Base-by-base conservation (phyloP, 345 rosid species). In the Populus ilicifolia region DNA sequence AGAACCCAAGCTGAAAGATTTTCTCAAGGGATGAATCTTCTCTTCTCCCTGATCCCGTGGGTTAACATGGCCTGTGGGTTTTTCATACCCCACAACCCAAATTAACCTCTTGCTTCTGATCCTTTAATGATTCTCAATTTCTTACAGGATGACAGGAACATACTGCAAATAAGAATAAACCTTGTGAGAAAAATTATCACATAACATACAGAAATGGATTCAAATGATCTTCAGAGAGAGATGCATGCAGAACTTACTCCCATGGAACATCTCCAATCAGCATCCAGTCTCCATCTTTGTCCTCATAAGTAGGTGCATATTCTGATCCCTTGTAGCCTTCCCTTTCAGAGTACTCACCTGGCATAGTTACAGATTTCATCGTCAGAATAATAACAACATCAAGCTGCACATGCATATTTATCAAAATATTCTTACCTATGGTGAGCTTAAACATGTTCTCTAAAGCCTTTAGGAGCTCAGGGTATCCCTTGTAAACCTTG, bases 51-150 rank as follows among this genome's bases (percentile, higher is more conserved):
- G 29, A 54, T 81, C 62, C 81, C n/a, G 29, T 71, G 69, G 52
- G 71, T 52, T 68, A 79, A 48, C 63, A 5, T 74, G 38, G 72
- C 39, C 50, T 54, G 69, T 69, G 14, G 67, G 67, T 1, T 21
- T 25, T 68, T 69, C 54, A 90, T 44, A 88, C 88, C 72, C 85
- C 94, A 82, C 85, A 90, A 0, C 91, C 92, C 79, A 94, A 74
- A 33, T 0, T 33, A 33, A 11, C 97, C 98, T 72, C 83, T 92
- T 63, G 91, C 92, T 80, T 94, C 94, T 59, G 96, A 85, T 78
- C 88, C 84, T 89, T 89, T 95, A 94, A 93, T 92, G 89, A 94
- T 89, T 85, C 95, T 88, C 64, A 94, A 74, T 77, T 88, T 94
- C 81, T 91, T 90, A 76, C 98, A 95, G 71, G 99, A 89, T 23